These are phyloP conservation scores for Fistulifera solaris DNA, from an alignment of 108 stramenopile genomes.

Conservation along the genomic window DNA sequence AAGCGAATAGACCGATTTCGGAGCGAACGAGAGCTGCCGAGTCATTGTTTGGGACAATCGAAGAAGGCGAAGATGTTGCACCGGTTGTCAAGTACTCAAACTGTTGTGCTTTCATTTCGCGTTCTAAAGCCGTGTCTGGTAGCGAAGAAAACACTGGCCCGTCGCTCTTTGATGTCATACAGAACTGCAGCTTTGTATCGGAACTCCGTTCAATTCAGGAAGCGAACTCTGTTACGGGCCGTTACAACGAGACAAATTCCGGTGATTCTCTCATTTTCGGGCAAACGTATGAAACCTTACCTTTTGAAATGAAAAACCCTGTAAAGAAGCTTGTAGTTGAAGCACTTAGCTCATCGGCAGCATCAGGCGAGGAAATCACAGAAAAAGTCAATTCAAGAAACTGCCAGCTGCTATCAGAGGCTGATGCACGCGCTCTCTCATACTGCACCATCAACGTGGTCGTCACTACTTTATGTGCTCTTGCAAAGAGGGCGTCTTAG, in stretches of 20 bases:
- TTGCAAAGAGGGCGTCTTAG: constrained; percentile 59
- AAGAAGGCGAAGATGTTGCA: constrained; percentile 36
- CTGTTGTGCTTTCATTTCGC: constrained; percentile 54
- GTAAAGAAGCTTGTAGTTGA: constrained; percentile 51
- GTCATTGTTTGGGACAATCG: constrained; percentile 47
- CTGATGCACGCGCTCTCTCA: constrained; percentile 30
- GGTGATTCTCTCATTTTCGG: constrained; percentile 9
- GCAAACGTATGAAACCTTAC: neutral
- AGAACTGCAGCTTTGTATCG: constrained; percentile 46
- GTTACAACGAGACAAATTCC: constrained; percentile 3
- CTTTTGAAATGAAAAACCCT: constrained; percentile 18
- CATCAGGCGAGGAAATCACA: constrained; percentile 45
- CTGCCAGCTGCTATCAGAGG: constrained; percentile 20
- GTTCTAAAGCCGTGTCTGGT: constrained; percentile 14
- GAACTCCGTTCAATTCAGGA: constrained; percentile 26
- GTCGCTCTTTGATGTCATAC: constrained; percentile 58
- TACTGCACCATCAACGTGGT: constrained; percentile 58
- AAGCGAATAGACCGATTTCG: constrained; percentile 57
- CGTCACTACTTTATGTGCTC: constrained; percentile 35
- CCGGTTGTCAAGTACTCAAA: constrained; percentile 71
- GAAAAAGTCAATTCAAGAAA: neutral
- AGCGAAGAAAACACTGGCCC: constrained; percentile 30
- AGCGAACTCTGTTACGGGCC: constrained; percentile 2
- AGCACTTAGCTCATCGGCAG: constrained; percentile 28
- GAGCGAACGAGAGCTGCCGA: constrained; percentile 76